These are phyloP conservation scores for Ogataea nitratoaversa DNA, from an alignment of 805 yeast genomes.

Conservation along the genomic window DNA sequence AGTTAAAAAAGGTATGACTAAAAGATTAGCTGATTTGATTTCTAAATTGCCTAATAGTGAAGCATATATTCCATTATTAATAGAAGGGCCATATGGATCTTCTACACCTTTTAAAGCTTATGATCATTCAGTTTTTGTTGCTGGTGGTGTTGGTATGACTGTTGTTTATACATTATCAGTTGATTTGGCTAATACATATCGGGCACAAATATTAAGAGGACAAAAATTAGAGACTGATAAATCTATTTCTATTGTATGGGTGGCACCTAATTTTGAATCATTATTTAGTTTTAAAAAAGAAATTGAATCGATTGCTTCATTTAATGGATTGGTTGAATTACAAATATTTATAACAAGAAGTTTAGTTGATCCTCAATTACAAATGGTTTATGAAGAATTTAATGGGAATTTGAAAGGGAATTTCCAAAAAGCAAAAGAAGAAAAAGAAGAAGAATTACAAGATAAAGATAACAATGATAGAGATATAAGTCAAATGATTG, in stretches of 20 bases:
- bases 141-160: constrained; percentile 67
- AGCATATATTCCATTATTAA: constrained; percentile 36
- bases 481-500: background rate
- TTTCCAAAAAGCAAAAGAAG: background rate
- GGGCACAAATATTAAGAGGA: constrained; percentile 26
- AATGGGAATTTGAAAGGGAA: constrained; percentile 1
- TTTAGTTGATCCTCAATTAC: constrained; percentile 18
- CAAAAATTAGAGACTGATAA: constrained; percentile 17
- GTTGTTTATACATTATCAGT: constrained; percentile 47
- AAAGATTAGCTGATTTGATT: constrained; percentile 32
- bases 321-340: constrained; percentile 22
- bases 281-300: constrained; percentile 27
- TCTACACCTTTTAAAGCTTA: constrained; percentile 44
- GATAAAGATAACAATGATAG: background rate
- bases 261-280: constrained; percentile 29
- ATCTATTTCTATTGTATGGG: constrained; percentile 27
- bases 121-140: constrained; percentile 45
- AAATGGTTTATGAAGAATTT: no score
- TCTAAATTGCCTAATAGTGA: constrained; percentile 31
- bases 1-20: constrained; percentile 52
- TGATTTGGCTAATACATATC: constrained; percentile 32
- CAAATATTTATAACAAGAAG: constrained; percentile 27
- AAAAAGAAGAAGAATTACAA: constrained; percentile 2
- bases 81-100: constrained; percentile 63
- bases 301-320: constrained; percentile 21